Base-by-base conservation (phyloP, 1,284 basidiomycete species). In the Phaffia rhodozyma region DNA sequence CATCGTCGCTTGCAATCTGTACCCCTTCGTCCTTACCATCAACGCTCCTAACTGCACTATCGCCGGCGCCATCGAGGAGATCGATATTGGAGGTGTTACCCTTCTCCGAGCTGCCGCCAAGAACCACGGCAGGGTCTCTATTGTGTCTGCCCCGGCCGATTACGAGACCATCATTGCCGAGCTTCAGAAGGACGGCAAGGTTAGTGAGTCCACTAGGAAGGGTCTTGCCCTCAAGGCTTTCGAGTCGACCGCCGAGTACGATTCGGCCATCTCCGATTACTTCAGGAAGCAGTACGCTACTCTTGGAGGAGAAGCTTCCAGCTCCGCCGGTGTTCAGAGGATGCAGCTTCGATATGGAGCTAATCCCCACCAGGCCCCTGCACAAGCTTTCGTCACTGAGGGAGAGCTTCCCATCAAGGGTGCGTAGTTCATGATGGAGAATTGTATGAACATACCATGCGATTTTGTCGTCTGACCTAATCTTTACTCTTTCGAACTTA, bases 1-100 rank as follows among this genome's bases (percentile, higher is more conserved):
- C 61, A 86, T 97, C 77, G 91, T 97, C 63, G 91, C 97, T 66
- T 99, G 96, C 85, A 99, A 99, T 78, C 85, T 99, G 61, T 98
- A 99, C 79, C 96, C 96, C 1, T 99, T 99, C 78, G 85, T 87
- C 27, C 83, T 87, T 52, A 97, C 93, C 62, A 91, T 97, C 73
- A 80, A 86, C 2, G 86, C 88, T 73, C 89, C 92, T 0, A 83
- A 84, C 70, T 94, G 92, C 76, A 91, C 91, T 21, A 84, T 97
- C 68, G 84, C 89, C 3, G 86, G 89, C 67, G 94, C 94, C 18
- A 86, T 97, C 65, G 96, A 99, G 75, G 96, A 99, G 78, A 89
- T 99, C 70, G 96, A 99, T 77, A 98, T 98, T 68, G 96, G 96
- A 6, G 96, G 96, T 56, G 96, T 99, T 52, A 98, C 96, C 1